Conservation (phyloP, 2,329 filamentous ascomycete species). For the Rutstroemia sp. region DNA sequence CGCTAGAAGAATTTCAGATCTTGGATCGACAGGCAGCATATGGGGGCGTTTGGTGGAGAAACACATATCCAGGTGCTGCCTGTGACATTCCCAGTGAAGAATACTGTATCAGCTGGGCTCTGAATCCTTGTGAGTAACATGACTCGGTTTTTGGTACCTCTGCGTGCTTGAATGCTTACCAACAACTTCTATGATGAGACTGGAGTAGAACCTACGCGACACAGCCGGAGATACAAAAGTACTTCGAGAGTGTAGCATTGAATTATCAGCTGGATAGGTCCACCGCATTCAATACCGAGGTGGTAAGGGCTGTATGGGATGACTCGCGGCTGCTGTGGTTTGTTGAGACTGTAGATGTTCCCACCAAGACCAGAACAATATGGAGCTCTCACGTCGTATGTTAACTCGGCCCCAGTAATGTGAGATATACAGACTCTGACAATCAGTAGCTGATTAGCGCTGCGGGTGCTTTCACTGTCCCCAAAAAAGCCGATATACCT, state of each 20-base stretch:
- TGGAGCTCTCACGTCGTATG: neutral
- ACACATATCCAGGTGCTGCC: conserved; percentile 1
- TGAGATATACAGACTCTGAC: neutral
- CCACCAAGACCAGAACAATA: neutral
- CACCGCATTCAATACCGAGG: neutral
- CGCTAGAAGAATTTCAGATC: conserved; percentile 2
- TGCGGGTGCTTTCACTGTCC: neutral
- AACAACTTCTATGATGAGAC: neutral
- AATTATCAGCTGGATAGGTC: neutral
- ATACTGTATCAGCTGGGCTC: neutral
- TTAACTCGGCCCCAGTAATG: neutral
- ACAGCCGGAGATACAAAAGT: conserved; percentile 1
- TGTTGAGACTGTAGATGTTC: neutral
- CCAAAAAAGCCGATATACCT: neutral
- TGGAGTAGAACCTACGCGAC: conserved; percentile 1
- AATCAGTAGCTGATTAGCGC: neutral
- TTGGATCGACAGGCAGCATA: neutral
- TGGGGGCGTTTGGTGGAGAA: neutral
- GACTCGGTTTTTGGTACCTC: neutral
- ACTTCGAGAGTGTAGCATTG: conserved; percentile 1
- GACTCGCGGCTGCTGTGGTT: neutral
- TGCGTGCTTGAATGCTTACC: too few relatives aligned
- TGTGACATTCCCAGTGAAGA: conserved; percentile 3
- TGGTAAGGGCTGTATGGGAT: neutral
- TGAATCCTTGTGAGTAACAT: conserved; percentile 2